A percentile compares a stretch with the other conserved stretches of the same genome.
phyloP scores from a whole-genome alignment of 805 yeast genomes.

The Isabelozyma rhagii region DNA sequence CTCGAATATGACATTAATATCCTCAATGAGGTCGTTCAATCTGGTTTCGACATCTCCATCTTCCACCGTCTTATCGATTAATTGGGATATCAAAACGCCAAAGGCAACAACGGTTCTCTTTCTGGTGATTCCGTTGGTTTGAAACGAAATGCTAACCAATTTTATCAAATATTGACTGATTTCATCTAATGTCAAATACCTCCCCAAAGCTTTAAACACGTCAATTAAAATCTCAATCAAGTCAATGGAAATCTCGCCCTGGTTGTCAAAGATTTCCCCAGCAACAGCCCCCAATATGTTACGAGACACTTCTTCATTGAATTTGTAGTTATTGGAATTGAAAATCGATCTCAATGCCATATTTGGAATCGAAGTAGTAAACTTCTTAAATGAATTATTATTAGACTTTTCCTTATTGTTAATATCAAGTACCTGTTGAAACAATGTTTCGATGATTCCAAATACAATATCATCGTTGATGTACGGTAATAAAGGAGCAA shows the following conservation, averaged over 20 bases:
- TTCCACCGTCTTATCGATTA: slow-evolving; percentile 15
- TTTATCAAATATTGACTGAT: slow-evolving; percentile 18
- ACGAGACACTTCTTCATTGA: slow-evolving; percentile 18
- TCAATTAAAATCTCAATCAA: slow-evolving; percentile 60
- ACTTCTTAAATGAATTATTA: slow-evolving; percentile 14
- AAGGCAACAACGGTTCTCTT: slow-evolving; percentile 50
- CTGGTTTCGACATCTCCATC: slow-evolving; percentile 1
- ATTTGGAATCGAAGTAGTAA: slow-evolving; percentile 49
- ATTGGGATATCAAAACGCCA: slow-evolving; percentile 33
- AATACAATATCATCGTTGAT: slow-evolving; percentile 27
- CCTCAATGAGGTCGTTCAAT: slow-evolving; percentile 13
- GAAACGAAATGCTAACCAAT: slow-evolving; percentile 36
- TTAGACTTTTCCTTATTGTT: slow-evolving; percentile 10
- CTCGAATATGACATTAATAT: slow-evolving; percentile 8
- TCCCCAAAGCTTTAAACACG: slow-evolving; percentile 48
- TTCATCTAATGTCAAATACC: slow-evolving; percentile 35
- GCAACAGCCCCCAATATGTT: slow-evolving; percentile 34
- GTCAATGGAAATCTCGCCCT: slow-evolving; percentile 44
- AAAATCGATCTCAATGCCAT: slow-evolving; percentile 50
- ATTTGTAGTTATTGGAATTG: slow-evolving; percentile 24
- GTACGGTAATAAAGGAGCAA: slow-evolving; percentile 42
- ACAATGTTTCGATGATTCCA: slow-evolving; percentile 29
- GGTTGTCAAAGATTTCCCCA: slow-evolving; percentile 31
- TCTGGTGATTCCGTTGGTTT: slow-evolving; percentile 42
- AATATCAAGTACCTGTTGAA: slow-evolving; percentile 10